Conservation (phyloP, 2,329 filamentous ascomycete species). For the Exserohilum turcica region DNA sequence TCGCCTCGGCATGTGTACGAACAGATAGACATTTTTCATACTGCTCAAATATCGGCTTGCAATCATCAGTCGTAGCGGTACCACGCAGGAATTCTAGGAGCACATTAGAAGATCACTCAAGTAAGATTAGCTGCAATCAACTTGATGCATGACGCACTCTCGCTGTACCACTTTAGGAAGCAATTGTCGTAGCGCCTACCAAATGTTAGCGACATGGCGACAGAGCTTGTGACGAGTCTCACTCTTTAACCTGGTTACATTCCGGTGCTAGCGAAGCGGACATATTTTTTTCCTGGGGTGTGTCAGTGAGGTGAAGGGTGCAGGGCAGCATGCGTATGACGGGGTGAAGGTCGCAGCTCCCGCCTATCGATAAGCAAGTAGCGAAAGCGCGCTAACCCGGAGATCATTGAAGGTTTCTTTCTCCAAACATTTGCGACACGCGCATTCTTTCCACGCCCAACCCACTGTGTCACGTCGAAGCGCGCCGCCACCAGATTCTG, state of each 20-base stretch:
- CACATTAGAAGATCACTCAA: background rate
- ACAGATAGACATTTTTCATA: constrained; percentile 89
- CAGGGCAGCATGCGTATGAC: constrained; percentile 1
- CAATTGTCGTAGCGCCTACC: constrained; percentile 90
- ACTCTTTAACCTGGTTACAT: constrained; percentile 97
- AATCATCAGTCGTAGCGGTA: constrained; percentile 82
- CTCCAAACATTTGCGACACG: constrained; percentile 27
- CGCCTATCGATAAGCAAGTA: constrained; percentile 48
- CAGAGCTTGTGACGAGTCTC: constrained; percentile 37
- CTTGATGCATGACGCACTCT: constrained; percentile 67
- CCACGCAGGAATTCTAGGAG: constrained; percentile 82
- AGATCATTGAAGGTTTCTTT: constrained; percentile 27
- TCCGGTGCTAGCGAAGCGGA: constrained; percentile 93
- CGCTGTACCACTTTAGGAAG: constrained; percentile 99
- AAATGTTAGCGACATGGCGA: background rate
- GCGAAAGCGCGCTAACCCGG: constrained; percentile 17
- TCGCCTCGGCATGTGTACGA: constrained; percentile 38
- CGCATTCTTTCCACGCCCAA: constrained; percentile 13
- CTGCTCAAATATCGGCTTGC: constrained; percentile 80
- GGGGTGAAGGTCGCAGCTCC: constrained; percentile 17
- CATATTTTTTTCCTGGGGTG: constrained; percentile 60
- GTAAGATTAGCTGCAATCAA: background rate
- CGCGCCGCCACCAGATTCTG: constrained; percentile 4
- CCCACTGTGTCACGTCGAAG: constrained; percentile 8
- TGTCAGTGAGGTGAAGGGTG: constrained; percentile 7